These are phyloP conservation scores for Hericium coralloides DNA, from an alignment of 768 basidiomycete species.

Conservation along the genomic window DNA sequence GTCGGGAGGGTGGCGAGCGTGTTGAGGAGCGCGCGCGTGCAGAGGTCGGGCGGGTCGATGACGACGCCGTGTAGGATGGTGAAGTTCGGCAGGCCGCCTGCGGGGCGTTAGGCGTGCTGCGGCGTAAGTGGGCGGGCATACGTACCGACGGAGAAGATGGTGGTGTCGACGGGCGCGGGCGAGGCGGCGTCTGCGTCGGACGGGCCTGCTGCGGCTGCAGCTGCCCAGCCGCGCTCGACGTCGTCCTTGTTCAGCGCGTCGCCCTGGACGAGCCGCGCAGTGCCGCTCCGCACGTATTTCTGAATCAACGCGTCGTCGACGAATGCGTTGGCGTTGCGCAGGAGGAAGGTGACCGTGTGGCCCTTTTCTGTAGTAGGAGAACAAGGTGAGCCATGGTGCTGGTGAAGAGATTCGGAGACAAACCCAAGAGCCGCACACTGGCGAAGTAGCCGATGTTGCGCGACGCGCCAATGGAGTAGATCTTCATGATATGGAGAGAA, in stretches of 20 bases:
- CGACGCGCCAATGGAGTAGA: conserved; percentile 28
- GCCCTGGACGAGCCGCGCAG: conserved; percentile 47
- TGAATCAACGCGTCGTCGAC: conserved; percentile 48
- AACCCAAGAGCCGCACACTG: conserved; percentile 23
- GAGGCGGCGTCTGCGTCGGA: background rate
- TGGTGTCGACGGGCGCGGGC: conserved; percentile 34
- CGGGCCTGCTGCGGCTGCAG: conserved; percentile 23
- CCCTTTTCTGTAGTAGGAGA: conserved; percentile 36
- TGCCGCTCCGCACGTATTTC: conserved; percentile 37
- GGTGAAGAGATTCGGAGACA: background rate
- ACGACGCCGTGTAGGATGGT: conserved; percentile 37
- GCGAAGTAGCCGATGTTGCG: conserved; percentile 31
- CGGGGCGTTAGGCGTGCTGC: background rate
- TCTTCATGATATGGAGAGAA: conserved; percentile 17
- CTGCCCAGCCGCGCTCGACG: conserved; percentile 43
- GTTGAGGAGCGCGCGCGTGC: conserved; percentile 48
- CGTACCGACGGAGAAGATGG: conserved; percentile 57
- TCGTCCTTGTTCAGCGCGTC: conserved; percentile 49
- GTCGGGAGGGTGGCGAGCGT: conserved; percentile 44
- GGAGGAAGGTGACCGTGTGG: conserved; percentile 52
- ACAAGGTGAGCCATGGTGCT: background rate
- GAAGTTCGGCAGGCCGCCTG: conserved; percentile 43
- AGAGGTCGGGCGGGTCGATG: conserved; percentile 45
- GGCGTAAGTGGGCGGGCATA: background rate
- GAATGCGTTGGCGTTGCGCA: conserved; percentile 44